phyloP scores from a whole-genome alignment of 306 rosid genomes.

The Notholithocarpus densiflorus region DNA sequence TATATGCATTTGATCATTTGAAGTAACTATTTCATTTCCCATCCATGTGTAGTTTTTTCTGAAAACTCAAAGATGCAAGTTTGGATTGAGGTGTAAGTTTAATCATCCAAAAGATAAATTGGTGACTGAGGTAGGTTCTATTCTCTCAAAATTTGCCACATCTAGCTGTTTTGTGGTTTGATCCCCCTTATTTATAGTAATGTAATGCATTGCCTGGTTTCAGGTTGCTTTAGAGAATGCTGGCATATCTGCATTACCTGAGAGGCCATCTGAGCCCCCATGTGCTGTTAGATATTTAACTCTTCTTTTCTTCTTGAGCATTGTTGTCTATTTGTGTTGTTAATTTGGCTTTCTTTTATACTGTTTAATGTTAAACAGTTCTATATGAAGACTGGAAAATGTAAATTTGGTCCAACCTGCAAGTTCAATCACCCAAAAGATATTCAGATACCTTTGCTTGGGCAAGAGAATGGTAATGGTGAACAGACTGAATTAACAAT shows the following conservation, averaged over 20 bases:
- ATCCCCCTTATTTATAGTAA: constrained; percentile 2
- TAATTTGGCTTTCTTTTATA: neutral
- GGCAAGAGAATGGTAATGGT: constrained; percentile 42
- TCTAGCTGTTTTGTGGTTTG: neutral
- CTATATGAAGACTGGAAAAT: constrained; percentile 88
- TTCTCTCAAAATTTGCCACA: constrained; percentile 10
- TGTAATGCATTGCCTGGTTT: constrained; percentile 13
- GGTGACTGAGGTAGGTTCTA: constrained; percentile 28
- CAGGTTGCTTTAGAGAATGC: constrained; percentile 58
- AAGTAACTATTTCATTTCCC: constrained; percentile 21
- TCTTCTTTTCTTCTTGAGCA: constrained; percentile 14
- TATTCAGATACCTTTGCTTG: constrained; percentile 52
- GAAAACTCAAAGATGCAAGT: constrained; percentile 94
- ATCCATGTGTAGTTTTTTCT: constrained; percentile 59
- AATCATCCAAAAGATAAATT: constrained; percentile 74
- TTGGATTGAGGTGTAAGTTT: constrained; percentile 87
- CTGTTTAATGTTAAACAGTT: constrained; percentile 48
- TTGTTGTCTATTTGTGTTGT: constrained; percentile 13
- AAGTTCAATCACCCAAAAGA: constrained; percentile 94
- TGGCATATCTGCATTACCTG: constrained; percentile 65
- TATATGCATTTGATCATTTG: constrained; percentile 21
- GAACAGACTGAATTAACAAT: constrained; percentile 38
- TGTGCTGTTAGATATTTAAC: constrained; percentile 71
- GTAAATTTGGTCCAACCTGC: constrained; percentile 81
- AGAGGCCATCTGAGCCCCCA: constrained; percentile 79